Evolutionary conservation across 192 early-diverging fungal genomes (phyloP), one percentile per base, ranked within the genome.

Genomic region (Coemansia sp.): DNA sequence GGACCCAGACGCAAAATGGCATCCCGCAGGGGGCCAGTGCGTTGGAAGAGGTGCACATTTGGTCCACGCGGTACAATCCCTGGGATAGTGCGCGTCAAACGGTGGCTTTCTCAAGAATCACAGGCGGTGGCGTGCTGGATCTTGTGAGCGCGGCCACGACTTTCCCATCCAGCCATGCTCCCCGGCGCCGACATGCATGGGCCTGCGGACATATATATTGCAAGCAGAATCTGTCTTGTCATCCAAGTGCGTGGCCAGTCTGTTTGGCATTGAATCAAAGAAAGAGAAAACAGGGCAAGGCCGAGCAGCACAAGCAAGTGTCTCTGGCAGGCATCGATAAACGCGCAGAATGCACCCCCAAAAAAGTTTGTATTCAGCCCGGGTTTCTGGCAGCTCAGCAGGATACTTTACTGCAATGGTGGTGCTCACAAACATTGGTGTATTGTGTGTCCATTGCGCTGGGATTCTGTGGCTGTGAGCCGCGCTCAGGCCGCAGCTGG

Each of bases 101-200:
- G 48, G 48, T 50, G 48, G 48, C 48, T 50, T 50, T 50, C 48
- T 50, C 28, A 16, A 24, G 28, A 50, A 28, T 50, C n/a, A 8
- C 48, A 27, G 48, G 48, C 48, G 48, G 48, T 50, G 48, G 48
- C 48, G 48, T 50, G 48, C 48, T n/a, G 25, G 48, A 28, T 50
- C 48, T 50, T 50, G 48, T 50, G 48, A 50, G 48, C 48, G 25
- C 48, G 4, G 27, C 16, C 16, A 23, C 5, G 11, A n/a, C 35
- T 2, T 50, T 50, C 23, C 48, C 48, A 50, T 28, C 48, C 42
- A 4, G 16, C 42, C n/a, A 44, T n/a, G n/a, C n/a, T n/a, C n/a
- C 33, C 33, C 33, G 33, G 12, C 35, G 11, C 35, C 35, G 35
- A 38, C 35, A 16, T 38, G 35, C 35, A 38, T 38, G 35, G 14